Conservation (phyloP, 441 rosid species). For the Eruca vesicaria region DNA sequence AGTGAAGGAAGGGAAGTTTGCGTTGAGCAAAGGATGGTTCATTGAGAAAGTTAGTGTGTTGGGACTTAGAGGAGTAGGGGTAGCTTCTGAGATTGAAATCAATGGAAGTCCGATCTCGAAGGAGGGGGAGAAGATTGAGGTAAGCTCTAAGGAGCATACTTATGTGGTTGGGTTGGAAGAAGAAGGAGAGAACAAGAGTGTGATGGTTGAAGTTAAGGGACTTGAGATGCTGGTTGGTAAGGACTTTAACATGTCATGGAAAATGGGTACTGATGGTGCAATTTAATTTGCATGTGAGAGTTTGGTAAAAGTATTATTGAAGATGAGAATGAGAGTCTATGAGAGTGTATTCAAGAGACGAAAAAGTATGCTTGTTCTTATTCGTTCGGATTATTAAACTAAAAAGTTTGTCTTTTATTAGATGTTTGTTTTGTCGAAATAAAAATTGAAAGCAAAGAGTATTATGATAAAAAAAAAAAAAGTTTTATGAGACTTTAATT, state of each 20-base stretch:
- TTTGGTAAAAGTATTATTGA: conserved; percentile 33
- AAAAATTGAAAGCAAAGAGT: no score
- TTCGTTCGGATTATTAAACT: conserved; percentile 21
- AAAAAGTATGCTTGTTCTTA: conserved; percentile 39
- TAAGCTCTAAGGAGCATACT: conserved; percentile 50
- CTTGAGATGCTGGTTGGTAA: conserved; percentile 67
- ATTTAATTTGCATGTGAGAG: conserved; percentile 4
- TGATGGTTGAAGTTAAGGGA: conserved; percentile 65
- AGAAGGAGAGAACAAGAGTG: conserved; percentile 43
- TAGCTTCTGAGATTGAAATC: conserved; percentile 45
- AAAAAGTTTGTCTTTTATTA: no score
- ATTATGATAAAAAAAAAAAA: no score
- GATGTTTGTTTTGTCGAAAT: no score
- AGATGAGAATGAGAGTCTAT: conserved; percentile 34
- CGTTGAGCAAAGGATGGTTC: conserved; percentile 70
- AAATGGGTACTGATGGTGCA: conserved; percentile 25
- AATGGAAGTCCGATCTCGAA: conserved; percentile 40
- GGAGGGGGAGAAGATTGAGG: conserved; percentile 33
- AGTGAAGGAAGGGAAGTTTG: conserved; percentile 74
- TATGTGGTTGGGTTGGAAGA: conserved; percentile 36
- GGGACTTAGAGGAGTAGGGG: conserved; percentile 58
- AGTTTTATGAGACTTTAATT: neutral
- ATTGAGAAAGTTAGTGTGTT: conserved; percentile 62
- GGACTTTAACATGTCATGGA: conserved; percentile 70
- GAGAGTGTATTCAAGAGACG: conserved; percentile 25